Percentiles rank a stretch among this genome's conserved stretches.
Evolutionary conservation across 139 green algal species (phyloP).

Genomic region (Chlorella sp.): DNA sequence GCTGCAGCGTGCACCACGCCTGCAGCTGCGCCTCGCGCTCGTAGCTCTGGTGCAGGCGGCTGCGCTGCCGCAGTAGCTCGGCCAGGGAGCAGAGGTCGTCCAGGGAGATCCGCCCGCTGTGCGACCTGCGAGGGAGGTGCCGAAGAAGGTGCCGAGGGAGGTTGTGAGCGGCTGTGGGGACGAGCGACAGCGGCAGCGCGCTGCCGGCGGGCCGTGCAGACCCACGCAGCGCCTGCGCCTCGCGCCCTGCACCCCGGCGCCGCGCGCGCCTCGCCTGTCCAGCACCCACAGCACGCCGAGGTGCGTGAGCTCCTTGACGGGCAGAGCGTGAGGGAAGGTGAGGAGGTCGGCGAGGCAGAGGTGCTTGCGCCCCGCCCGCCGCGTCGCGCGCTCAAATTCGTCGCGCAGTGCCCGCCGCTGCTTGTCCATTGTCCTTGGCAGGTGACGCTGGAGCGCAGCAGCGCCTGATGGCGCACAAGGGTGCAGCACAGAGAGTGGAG

Average conservation of each 20-base stretch:
- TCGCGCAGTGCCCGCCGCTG: too few relatives aligned
- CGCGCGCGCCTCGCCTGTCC: slow-evolving; percentile 39
- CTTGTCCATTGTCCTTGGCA: too few relatives aligned
- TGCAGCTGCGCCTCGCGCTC: slow-evolving; percentile 43
- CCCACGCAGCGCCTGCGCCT: neutral
- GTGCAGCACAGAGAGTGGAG: too few relatives aligned
- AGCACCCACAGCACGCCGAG: slow-evolving; percentile 46
- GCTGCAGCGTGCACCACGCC: slow-evolving; percentile 39
- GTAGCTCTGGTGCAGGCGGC: slow-evolving; percentile 31
- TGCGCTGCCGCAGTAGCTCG: slow-evolving; percentile 27
- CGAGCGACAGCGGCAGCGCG: too few relatives aligned
- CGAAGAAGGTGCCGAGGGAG: too few relatives aligned
- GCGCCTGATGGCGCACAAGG: too few relatives aligned
- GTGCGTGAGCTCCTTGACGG: slow-evolving; percentile 29
- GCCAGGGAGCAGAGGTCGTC: slow-evolving; percentile 37
- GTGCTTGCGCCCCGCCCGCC: too few relatives aligned
- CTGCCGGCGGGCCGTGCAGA: too few relatives aligned
- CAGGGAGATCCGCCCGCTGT: slow-evolving; percentile 39
- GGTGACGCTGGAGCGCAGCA: too few relatives aligned
- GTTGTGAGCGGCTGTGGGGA: neutral
- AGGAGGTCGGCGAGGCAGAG: too few relatives aligned
- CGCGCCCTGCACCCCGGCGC: neutral
- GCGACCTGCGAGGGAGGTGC: slow-evolving; percentile 33
- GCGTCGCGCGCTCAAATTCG: too few relatives aligned
- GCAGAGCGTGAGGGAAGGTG: too few relatives aligned